Conservation (phyloP, 257 asterid genomes). For the Solanum commersonii region DNA sequence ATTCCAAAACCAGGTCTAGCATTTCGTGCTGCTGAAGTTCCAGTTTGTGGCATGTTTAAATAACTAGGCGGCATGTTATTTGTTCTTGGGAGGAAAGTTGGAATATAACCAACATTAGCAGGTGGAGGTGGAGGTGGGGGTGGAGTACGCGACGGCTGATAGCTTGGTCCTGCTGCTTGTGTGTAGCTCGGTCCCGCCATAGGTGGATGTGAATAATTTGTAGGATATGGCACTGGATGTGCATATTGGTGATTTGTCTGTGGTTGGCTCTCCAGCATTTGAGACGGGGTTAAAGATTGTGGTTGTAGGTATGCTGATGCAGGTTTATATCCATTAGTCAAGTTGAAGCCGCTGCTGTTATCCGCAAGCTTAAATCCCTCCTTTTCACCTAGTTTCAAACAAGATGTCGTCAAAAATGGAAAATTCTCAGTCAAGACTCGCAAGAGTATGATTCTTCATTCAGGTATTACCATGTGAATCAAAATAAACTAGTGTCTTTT, state of each 20-base stretch:
- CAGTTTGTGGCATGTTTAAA: slow-evolving; percentile 41
- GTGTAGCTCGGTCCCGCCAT: slow-evolving; percentile 10
- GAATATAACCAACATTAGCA: slow-evolving; percentile 45
- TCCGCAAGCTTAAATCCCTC: slow-evolving; percentile 34
- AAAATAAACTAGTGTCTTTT: neutral
- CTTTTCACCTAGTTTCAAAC: slow-evolving; percentile 25
- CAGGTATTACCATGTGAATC: neutral
- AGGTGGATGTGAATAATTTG: slow-evolving; percentile 20
- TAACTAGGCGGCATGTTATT: slow-evolving; percentile 27
- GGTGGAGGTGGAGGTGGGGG: slow-evolving; percentile 45
- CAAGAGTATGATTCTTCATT: neutral
- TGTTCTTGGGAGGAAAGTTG: slow-evolving; percentile 32
- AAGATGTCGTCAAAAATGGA: neutral
- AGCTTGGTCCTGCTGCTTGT: slow-evolving; percentile 14
- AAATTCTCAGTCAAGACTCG: neutral
- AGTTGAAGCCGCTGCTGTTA: slow-evolving; percentile 19
- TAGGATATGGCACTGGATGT: slow-evolving; percentile 25
- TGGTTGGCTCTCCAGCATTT: slow-evolving; percentile 20
- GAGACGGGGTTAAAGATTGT: slow-evolving; percentile 1
- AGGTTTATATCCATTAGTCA: slow-evolving; percentile 19
- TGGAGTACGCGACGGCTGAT: slow-evolving; percentile 16
- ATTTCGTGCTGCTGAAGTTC: slow-evolving; percentile 31
- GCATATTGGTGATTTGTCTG: slow-evolving; percentile 14
- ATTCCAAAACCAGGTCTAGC: slow-evolving; percentile 45
- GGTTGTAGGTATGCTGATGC: slow-evolving; percentile 16